phyloP scores from a whole-genome alignment of 345 rosid species.

The Crucihimalaya himalaica region DNA sequence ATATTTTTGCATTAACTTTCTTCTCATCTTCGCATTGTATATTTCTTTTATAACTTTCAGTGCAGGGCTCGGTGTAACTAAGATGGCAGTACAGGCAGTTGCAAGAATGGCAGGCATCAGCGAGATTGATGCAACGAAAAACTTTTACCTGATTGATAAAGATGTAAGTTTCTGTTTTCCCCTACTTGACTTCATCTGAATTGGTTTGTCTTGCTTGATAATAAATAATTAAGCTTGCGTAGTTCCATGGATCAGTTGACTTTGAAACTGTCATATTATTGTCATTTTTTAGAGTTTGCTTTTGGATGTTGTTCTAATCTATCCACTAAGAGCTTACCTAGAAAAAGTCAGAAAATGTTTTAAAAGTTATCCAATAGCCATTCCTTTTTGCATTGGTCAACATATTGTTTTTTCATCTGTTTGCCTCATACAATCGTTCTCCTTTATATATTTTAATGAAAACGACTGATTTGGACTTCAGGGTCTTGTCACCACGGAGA shows the following conservation, averaged over 20 bases:
- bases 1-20: background rate
- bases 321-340: conserved; percentile 13
- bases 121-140: conserved; percentile 51
- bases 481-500: conserved; percentile 94
- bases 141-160: conserved; percentile 83
- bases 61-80: conserved; percentile 98
- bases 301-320: conserved; percentile 10
- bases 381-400: conserved; percentile 13
- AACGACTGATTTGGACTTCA: conserved; percentile 41
- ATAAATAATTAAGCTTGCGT: conserved; percentile 3
- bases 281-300: conserved; percentile 18
- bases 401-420: conserved; percentile 11
- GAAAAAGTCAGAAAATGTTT: conserved; percentile 21
- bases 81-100: conserved; percentile 74
- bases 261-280: conserved; percentile 28
- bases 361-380: conserved; percentile 5
- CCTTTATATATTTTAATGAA: conserved; percentile 21
- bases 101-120: conserved; percentile 74
- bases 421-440: conserved; percentile 5
- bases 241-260: conserved; percentile 27
- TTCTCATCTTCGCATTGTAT: conserved; percentile 14
- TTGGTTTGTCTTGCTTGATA: conserved; percentile 9
- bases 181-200: conserved; percentile 7
- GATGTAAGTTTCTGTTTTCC: conserved; percentile 58
- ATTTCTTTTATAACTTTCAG: conserved; percentile 48